Base-by-base conservation (phyloP, 2,329 filamentous ascomycete species). In the Trichoderma sp. region DNA sequence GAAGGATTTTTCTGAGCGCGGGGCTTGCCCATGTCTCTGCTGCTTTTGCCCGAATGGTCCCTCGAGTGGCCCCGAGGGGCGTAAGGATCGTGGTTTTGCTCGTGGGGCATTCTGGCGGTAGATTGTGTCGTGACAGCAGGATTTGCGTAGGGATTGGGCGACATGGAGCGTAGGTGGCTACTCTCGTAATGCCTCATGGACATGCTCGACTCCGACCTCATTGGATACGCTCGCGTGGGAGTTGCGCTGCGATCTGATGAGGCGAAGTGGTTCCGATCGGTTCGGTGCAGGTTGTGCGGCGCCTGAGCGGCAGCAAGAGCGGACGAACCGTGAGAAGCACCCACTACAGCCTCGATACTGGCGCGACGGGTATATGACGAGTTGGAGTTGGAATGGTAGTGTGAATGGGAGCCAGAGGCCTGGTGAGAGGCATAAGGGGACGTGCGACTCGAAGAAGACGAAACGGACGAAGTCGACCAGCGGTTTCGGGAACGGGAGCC, bases 1-100 rank as follows among this genome's bases (percentile, higher is more conserved):
- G 92, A 94, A 15, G 89, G 88, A n/a, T 82, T 82, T 73, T 85
- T 85, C n/a, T 72, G 53, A 17, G 73, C 71, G 11, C 78, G 77
- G 57, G 70, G 70, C 68, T 76, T 81, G 39, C 75, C 66, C 26
- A 73, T 61, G 23, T 83, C 81, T 39, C 72, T 73, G 69, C 80
- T 82, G 13, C 79, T 76, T 43, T 78, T 82, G 8, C 78, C 78
- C 62, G 76, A 80, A 30, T 79, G 78, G 53, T 75, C 79, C 55
- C 78, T 76, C 2, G 79, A 78, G 71, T 80, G 81, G 17, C 79
- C 77, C 9, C 77, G 78, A 62, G 76, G 73, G 63, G 73, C 73
- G 63, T 78, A 76, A 6, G 72, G 74, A 70, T 81, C 78, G 26
- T 74, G 75, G n/a, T 74, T 77, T 39, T 77, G 76, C 20, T 81